Evolutionary conservation across 2,329 filamentous ascomycete species (phyloP).

Genomic region (Parafenestella ontariensis): DNA sequence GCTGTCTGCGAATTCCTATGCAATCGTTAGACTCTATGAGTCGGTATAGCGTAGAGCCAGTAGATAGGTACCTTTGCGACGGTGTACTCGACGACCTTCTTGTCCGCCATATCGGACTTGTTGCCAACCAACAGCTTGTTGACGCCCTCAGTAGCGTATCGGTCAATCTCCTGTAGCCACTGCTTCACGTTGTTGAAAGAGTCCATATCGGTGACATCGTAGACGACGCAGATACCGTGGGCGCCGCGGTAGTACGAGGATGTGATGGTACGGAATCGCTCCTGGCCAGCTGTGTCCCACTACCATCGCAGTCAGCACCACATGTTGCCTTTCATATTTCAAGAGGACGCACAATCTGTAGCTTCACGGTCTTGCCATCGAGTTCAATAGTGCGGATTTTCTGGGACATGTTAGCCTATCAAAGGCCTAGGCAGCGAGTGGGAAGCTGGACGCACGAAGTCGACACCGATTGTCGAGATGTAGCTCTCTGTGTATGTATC

Average conservation of each 20-base stretch:
- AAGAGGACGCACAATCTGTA: slow-evolving; percentile 75
- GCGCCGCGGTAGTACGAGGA: slow-evolving; percentile 99
- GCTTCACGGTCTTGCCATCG: slow-evolving; percentile 99
- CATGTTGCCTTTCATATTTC: not conserved
- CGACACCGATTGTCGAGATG: slow-evolving; percentile 99
- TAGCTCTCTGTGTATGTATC: slow-evolving; percentile 97
- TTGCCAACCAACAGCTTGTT: slow-evolving; percentile 99
- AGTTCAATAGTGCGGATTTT: slow-evolving; percentile 99
- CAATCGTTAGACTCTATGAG: slow-evolving; percentile 20
- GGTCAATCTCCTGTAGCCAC: slow-evolving; percentile 99
- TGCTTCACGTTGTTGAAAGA: slow-evolving; percentile 99
- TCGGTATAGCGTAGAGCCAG: not conserved
- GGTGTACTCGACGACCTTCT: slow-evolving; percentile 99
- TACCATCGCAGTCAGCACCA: slow-evolving; percentile 52
- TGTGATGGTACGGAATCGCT: slow-evolving; percentile 99
- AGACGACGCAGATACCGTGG: slow-evolving; percentile 99
- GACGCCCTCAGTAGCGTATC: slow-evolving; percentile 98
- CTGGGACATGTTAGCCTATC: slow-evolving; percentile 57
- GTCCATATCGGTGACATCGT: slow-evolving; percentile 99
- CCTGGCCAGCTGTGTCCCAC: slow-evolving; percentile 99
- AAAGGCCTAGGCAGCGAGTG: slow-evolving; percentile 42
- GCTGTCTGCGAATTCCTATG: slow-evolving; percentile 96
- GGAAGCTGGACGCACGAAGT: slow-evolving; percentile 65
- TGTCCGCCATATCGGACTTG: slow-evolving; percentile 99
- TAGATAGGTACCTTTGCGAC: slow-evolving; percentile 86